A percentile compares a stretch with the other conserved stretches of the same genome.
phyloP scores from a whole-genome alignment of 1,139 yeast genomes.

The Nakaseomyces kungkrabaensis region DNA sequence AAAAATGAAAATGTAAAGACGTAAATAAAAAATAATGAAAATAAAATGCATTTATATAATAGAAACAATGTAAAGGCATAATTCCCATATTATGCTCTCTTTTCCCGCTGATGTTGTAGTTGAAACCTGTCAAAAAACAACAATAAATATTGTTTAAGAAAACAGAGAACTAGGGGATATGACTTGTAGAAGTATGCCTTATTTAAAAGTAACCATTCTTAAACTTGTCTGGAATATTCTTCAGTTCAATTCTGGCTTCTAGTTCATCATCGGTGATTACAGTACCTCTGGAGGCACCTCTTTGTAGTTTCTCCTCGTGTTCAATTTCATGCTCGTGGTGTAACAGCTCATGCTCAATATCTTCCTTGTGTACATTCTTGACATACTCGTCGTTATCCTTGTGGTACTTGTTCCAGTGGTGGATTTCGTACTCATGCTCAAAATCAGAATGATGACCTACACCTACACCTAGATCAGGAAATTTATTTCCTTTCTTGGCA shows the following conservation, averaged over 20 bases:
- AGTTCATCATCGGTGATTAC: constrained; percentile 34
- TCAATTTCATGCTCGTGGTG: constrained; percentile 86
- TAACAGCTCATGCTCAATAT: constrained; percentile 76
- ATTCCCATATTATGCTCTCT: background rate
- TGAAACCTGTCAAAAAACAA: background rate
- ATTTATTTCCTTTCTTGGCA: constrained; percentile 50
- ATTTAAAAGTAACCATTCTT: constrained; percentile 23
- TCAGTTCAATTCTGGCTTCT: constrained; percentile 29
- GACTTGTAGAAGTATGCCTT: too few relatives aligned
- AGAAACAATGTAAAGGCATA: too few relatives aligned
- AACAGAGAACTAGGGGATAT: background rate
- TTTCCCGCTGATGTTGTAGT: background rate
- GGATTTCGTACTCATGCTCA: constrained; percentile 86
- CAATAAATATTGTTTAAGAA: background rate
- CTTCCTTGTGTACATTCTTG: constrained; percentile 71
- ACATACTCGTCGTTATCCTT: constrained; percentile 76
- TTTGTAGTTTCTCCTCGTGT: constrained; percentile 48
- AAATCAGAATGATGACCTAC: constrained; percentile 97
- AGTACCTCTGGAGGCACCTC: constrained; percentile 33
- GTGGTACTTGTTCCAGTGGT: constrained; percentile 88
- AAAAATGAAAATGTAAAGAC: background rate
- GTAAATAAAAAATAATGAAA: background rate
- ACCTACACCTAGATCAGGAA: constrained; percentile 91
- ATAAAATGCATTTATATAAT: background rate
- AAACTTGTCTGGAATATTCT: constrained; percentile 32